Evolutionary conservation across 495 filamentous ascomycete genomes (phyloP).

Genomic region (Hyaloscypha variabilis): DNA sequence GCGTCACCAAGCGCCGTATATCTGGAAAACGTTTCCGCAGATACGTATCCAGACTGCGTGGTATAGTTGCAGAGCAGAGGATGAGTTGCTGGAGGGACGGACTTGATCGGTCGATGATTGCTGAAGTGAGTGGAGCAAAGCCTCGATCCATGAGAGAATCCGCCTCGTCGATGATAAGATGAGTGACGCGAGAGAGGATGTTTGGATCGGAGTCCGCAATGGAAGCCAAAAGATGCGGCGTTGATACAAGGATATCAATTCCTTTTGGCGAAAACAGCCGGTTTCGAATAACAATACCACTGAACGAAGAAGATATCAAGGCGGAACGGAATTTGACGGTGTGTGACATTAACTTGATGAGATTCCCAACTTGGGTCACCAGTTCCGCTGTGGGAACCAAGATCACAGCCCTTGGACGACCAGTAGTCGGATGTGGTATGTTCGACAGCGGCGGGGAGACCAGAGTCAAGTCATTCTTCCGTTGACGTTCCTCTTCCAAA

Average conservation of each 20-base stretch:
- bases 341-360: conserved; percentile 82
- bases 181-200: conserved; percentile 80
- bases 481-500: conserved; percentile 47
- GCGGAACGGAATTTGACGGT: conserved; percentile 79
- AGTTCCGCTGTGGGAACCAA: conserved; percentile 94
- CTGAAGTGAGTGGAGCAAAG: conserved; percentile 79
- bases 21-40: conserved; percentile 81
- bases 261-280: conserved; percentile 79
- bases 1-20: conserved; percentile 83
- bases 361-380: conserved; percentile 79
- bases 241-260: conserved; percentile 84
- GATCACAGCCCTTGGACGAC: conserved; percentile 80
- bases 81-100: conserved; percentile 87
- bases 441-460: conserved; percentile 52
- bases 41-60: conserved; percentile 79
- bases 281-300: conserved; percentile 78
- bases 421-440: conserved; percentile 69
- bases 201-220: conserved; percentile 87
- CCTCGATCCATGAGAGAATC: conserved; percentile 93
- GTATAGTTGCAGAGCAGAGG: conserved; percentile 96
- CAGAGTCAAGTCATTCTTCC: conserved; percentile 22
- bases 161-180: conserved; percentile 91
- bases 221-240: conserved; percentile 83
- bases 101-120: conserved; percentile 74
- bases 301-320: conserved; percentile 74